phyloP scores from a whole-genome alignment of 805 yeast species.

The Torulaspora gathmanii region DNA sequence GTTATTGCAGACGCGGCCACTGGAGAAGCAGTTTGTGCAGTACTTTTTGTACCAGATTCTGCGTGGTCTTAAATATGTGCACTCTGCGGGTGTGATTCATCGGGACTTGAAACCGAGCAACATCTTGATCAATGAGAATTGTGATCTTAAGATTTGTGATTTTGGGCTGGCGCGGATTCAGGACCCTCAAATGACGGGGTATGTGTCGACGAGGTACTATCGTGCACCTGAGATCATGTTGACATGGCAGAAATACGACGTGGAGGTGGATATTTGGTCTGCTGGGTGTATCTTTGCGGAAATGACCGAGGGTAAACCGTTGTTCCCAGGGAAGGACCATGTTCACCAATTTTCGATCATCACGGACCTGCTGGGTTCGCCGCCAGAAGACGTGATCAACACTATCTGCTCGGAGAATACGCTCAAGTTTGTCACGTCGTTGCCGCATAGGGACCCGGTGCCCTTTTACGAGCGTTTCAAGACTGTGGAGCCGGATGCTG shows the following conservation, averaged over 20 bases:
- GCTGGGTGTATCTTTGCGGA: conserved; percentile 97
- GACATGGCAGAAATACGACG: conserved; percentile 96
- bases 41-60: conserved; percentile 92
- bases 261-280: conserved; percentile 96
- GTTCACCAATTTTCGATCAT: conserved; percentile 97
- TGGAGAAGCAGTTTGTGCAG: conserved; percentile 94
- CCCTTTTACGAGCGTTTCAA: conserved; percentile 80
- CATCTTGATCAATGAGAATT: conserved; percentile 80
- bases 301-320: conserved; percentile 94
- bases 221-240: conserved; percentile 98
- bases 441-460: conserved; percentile 90
- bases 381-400: conserved; percentile 92
- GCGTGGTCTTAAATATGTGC: conserved; percentile 84
- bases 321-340: conserved; percentile 97
- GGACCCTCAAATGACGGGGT: conserved; percentile 99
- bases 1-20: conserved; percentile 83
- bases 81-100: conserved; percentile 88
- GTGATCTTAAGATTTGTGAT: conserved; percentile 88
- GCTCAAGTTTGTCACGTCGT: conserved; percentile 83
- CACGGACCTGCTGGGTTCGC: conserved; percentile 93
- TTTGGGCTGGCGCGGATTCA: conserved; percentile 95
- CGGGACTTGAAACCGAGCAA: conserved; percentile 84
- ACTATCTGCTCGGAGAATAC: conserved; percentile 96
- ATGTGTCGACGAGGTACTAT: conserved; percentile 91
- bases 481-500: conserved; percentile 75